Evolutionary conservation across 2,329 filamentous ascomycete species (phyloP).

Genomic region (Juglanconis oblonga): DNA sequence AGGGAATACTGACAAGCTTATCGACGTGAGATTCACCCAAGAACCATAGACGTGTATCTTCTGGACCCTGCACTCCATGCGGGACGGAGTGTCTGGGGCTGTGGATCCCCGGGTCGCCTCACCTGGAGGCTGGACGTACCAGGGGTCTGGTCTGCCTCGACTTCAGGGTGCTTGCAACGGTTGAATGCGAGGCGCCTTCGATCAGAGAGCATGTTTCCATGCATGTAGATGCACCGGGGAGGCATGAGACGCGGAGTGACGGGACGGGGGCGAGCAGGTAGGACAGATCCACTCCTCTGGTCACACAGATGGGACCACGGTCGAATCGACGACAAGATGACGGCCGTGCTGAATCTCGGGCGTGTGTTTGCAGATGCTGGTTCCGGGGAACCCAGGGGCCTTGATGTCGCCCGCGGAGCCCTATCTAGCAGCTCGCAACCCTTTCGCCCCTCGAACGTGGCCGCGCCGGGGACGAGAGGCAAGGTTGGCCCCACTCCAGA

Average conservation of each 20-base stretch:
- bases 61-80: neutral
- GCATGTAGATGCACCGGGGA: neutral
- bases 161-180: neutral
- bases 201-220: neutral
- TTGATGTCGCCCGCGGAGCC: neutral
- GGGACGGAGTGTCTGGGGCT: neutral
- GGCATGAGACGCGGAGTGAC: neutral
- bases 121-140: neutral
- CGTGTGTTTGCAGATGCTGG: slow-evolving; percentile 4
- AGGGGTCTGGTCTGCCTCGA: neutral
- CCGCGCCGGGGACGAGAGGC: neutral
- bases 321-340: neutral
- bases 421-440: slow-evolving; percentile 4
- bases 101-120: slow-evolving; percentile 3
- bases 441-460: neutral
- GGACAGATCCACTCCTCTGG: neutral
- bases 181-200: neutral
- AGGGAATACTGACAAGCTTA: neutral
- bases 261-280: neutral
- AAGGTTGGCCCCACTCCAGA: neutral
- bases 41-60: too few relatives aligned
- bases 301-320: neutral
- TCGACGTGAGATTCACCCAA: neutral
- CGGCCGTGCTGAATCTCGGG: neutral
- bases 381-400: neutral